Conservation (phyloP, 2,329 filamentous ascomycete genomes). For the Colletotrichum acutatum region DNA sequence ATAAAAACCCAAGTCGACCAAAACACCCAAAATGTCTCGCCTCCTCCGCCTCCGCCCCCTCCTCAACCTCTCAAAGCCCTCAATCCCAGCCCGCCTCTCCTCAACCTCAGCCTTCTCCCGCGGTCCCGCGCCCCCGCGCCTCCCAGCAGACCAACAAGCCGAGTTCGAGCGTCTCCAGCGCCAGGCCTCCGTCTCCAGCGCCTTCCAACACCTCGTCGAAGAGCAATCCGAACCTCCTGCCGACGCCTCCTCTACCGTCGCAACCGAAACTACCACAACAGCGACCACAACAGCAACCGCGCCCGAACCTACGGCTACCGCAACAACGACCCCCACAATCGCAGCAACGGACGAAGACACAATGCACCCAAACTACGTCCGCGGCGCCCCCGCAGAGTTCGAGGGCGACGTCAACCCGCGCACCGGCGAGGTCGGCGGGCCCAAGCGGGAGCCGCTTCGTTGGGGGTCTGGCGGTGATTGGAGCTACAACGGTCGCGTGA, state of each 20-base stretch:
- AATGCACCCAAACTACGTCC: slow-evolving; percentile 73
- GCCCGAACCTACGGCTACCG: slow-evolving; percentile 29
- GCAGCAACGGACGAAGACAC: slow-evolving; percentile 55
- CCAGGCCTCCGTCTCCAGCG: slow-evolving; percentile 59
- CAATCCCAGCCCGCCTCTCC: slow-evolving; percentile 12
- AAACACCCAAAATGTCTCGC: slow-evolving; percentile 39
- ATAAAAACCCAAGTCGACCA: background rate
- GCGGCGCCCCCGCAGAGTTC: slow-evolving; percentile 90
- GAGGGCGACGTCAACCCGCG: slow-evolving; percentile 91
- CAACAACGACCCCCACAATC: slow-evolving; percentile 33
- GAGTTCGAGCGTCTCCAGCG: slow-evolving; percentile 89
- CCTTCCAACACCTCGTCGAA: slow-evolving; percentile 47
- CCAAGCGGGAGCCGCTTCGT: slow-evolving; percentile 94
- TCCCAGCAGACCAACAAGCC: slow-evolving; percentile 89
- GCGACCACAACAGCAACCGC: slow-evolving; percentile 37
- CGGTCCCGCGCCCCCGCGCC: slow-evolving; percentile 81
- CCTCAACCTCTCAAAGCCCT: slow-evolving; percentile 25
- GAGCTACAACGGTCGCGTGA: slow-evolving; percentile 95
- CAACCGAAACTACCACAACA: slow-evolving; percentile 37
- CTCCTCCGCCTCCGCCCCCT: slow-evolving; percentile 37
- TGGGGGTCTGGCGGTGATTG: slow-evolving; percentile 84
- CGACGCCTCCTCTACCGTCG: slow-evolving; percentile 39
- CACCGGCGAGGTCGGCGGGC: slow-evolving; percentile 95
- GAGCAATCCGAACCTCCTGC: slow-evolving; percentile 36
- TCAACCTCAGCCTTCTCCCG: slow-evolving; percentile 54